Base-by-base conservation (phyloP, 164 flowering plant species). In the Kingdonia uniflora region DNA sequence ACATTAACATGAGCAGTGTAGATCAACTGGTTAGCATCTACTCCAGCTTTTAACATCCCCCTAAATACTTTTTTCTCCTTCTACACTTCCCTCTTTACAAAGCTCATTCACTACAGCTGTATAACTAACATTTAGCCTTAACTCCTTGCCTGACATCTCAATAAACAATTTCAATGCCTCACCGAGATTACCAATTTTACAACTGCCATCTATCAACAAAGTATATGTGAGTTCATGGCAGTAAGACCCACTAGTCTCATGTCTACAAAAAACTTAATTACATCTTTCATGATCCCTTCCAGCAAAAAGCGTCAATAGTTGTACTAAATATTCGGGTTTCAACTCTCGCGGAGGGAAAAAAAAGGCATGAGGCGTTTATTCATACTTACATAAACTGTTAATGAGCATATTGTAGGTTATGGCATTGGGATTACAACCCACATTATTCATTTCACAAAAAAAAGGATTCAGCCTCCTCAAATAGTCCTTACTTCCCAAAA, bases 241-340 rank as follows among this genome's bases (percentile, higher is more conserved):
- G 49, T 48, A 42, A 89, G 74, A 24, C 89, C 95, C 38, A 72
- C 58, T 43, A 78, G 51, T 61, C 76, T 74, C 97, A 89, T 85
- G 50, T 84, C 89, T 25, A 80, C 57, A 49, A 81, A 81, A 67
- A 81, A 76, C 56, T 85, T 89, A 33, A 80, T 60, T 11, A 92
- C 97, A 57, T 68, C 69, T 39, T 53, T 71, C 74, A 81, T 64
- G 89, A 85, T 79, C 47, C 83, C 90, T 64, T 81, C 80, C 70
- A 85, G 63, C 95, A 85, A 57, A 85, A 82, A 13, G 83, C 81
- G 78, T 89, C 95, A 53, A 89, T 74, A 42, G 83, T 71, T 19
- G 89, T 80, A 74, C 87, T 89, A 59, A 73, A 89, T 49, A 92
- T 89, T 84, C 81, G n/a, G 95, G 89, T 55, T 76, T 77, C 69